Evolutionary conservation across 768 basidiomycete species (phyloP), one percentile per base, ranked within the genome.

Genomic region (Russula brevipes): DNA sequence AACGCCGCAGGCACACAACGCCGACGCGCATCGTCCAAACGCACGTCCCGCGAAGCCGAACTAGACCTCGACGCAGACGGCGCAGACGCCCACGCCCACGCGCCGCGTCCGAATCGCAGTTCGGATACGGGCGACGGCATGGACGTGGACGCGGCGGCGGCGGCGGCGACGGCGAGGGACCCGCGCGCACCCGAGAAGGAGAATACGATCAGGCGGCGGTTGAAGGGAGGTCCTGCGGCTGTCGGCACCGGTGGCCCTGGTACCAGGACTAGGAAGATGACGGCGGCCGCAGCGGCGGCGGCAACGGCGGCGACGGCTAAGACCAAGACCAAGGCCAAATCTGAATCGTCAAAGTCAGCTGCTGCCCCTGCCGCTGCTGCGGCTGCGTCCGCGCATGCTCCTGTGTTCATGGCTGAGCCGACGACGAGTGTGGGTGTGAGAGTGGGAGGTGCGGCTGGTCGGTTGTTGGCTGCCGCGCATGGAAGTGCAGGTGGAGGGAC

Each of bases 1-100:
- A 44, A 60, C 35, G 64, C 50, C 80, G 80, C 17, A 39, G 63
- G 36, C 1, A 12, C 53, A 2, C 9, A 53, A 55, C 72, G 51
- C 61, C 66, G 11, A 68, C 69, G 53, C 6, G 3, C 41, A 16
- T 38, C 52, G 10, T 38, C 50, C 35, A 66, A 65, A 33, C 66
- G 64, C 45, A 66, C 39, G 30, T 55, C 57, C 10, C 31, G 38
- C 14, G 64, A 62, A 36, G 57, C 65, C 19, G 64, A 56, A 24
- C 64, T 67, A 5, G 67, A 60, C 35, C 35, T 7, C 36, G 56
- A 46, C 10, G 24, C 42, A 11, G 70, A 66, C 35, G 54, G 24
- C n/a, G 31, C 41, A 12, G 3, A 41, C 16, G 7, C 16, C 10
- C n/a, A 56, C n/a, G 8, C 52, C 30, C 24, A 59, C 35, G 17